These are phyloP conservation scores for Eleusine coracana DNA, from an alignment of 176 grass and related monocot genomes.

Conservation along the genomic window DNA sequence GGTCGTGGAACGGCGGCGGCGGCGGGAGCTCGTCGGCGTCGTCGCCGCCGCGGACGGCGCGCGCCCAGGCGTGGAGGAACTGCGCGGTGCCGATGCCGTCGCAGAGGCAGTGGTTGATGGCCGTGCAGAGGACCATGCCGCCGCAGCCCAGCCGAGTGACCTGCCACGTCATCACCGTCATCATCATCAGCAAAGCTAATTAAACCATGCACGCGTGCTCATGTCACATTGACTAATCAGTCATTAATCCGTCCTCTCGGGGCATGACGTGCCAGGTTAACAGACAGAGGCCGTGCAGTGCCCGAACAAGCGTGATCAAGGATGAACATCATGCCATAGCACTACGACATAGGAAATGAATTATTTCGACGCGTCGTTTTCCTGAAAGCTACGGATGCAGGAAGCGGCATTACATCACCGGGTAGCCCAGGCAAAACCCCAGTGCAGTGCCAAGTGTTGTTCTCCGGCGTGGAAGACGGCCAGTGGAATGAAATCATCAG, in stretches of 20 bases:
- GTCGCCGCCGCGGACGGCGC: constrained; percentile 20
- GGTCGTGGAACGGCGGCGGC: constrained; percentile 58
- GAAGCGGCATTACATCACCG: constrained; percentile 17
- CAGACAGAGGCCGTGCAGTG: background rate
- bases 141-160: constrained; percentile 86
- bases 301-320: background rate
- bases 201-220: background rate
- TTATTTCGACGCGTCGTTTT: constrained; percentile 5
- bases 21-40: background rate
- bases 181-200: background rate
- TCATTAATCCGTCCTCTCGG: background rate
- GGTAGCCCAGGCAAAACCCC: constrained; percentile 13
- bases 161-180: constrained; percentile 27
- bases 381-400: constrained; percentile 33
- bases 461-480: background rate
- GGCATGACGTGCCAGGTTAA: background rate
- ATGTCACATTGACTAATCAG: background rate
- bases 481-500: background rate
- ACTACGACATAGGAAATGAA: background rate
- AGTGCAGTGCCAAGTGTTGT: constrained; percentile 1
- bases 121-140: constrained; percentile 79
- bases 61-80: constrained; percentile 87
- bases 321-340: background rate
- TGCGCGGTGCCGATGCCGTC: constrained; percentile 85
- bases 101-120: constrained; percentile 90